These are phyloP conservation scores for Colletotrichum filicis DNA, from an alignment of 2,329 filamentous ascomycete genomes.

Conservation along the genomic window DNA sequence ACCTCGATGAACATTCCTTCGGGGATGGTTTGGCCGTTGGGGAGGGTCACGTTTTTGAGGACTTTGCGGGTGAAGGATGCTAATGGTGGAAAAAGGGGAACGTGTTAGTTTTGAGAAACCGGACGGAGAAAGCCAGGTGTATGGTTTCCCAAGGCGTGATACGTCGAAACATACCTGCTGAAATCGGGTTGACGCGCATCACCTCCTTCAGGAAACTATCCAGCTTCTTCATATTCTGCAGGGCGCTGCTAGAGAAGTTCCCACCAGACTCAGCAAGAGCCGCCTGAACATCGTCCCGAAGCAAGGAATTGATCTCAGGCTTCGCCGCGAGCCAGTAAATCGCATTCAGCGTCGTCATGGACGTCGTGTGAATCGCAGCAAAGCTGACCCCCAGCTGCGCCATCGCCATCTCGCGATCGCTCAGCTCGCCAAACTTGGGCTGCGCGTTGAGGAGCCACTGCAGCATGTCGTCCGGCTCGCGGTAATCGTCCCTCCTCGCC, in stretches of 20 bases:
- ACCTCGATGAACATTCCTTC: constrained; percentile 55
- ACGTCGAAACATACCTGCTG: neutral
- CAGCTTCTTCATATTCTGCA: constrained; percentile 51
- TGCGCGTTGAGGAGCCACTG: constrained; percentile 57
- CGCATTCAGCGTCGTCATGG: constrained; percentile 56
- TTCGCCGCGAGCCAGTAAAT: constrained; percentile 60
- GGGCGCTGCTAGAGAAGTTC: constrained; percentile 45
- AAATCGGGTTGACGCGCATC: constrained; percentile 45
- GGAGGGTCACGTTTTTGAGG: constrained; percentile 60
- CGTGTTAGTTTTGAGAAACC: neutral
- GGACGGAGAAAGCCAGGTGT: neutral
- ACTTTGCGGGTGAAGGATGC: constrained; percentile 63
- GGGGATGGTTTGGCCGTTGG: constrained; percentile 62
- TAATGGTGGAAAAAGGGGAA: constrained; percentile 9
- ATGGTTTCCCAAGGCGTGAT: neutral
- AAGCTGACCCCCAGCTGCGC: constrained; percentile 57
- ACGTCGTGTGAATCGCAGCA: constrained; percentile 64
- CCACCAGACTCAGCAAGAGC: constrained; percentile 48
- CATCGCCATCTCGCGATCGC: constrained; percentile 49
- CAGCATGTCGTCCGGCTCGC: constrained; percentile 58
- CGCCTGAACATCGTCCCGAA: constrained; percentile 62
- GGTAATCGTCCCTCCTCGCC: constrained; percentile 2
- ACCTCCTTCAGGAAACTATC: constrained; percentile 54
- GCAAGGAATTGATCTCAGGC: constrained; percentile 60
- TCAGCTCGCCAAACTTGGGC: constrained; percentile 44